A percentile compares a stretch with the other conserved stretches of the same genome.
Evolutionary conservation across 176 grass and related monocot genomes (phyloP).

Genomic region (Rhynchospora tenuis): DNA sequence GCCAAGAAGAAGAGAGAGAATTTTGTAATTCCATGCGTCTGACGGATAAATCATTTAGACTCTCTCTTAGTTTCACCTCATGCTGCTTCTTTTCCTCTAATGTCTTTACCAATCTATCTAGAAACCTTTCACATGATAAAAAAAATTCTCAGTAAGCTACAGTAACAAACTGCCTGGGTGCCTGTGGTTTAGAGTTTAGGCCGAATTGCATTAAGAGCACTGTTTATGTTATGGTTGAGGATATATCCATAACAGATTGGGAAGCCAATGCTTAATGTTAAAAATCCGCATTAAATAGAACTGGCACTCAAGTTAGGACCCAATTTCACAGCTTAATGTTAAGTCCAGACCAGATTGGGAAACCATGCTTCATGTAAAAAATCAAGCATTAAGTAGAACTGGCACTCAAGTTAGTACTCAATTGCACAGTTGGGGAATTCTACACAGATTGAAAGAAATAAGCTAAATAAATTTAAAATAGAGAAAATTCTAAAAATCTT

Average conservation of each 20-base stretch:
- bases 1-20: slow-evolving; percentile 80
- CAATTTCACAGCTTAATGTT: not conserved
- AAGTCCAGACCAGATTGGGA: not conserved
- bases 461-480: not conserved
- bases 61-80: slow-evolving; percentile 66
- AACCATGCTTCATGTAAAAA: not conserved
- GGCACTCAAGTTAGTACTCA: not conserved
- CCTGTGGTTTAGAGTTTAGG: not conserved
- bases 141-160: slow-evolving; percentile 20
- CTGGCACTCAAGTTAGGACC: not conserved
- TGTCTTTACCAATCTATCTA: slow-evolving; percentile 72
- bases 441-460: not conserved
- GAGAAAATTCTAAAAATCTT: not conserved
- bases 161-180: not conserved
- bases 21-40: slow-evolving; percentile 96
- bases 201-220: not conserved
- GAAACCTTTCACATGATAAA: slow-evolving; percentile 44
- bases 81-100: slow-evolving; percentile 96
- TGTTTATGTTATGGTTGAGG: not conserved
- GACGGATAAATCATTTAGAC: slow-evolving; percentile 67
- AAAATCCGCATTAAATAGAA: not conserved
- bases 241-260: not conserved
- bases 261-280: not conserved
- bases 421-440: not conserved
- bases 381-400: not conserved